phyloP scores from a whole-genome alignment of 768 basidiomycete species.

The Cystofilobasidium macerans region DNA sequence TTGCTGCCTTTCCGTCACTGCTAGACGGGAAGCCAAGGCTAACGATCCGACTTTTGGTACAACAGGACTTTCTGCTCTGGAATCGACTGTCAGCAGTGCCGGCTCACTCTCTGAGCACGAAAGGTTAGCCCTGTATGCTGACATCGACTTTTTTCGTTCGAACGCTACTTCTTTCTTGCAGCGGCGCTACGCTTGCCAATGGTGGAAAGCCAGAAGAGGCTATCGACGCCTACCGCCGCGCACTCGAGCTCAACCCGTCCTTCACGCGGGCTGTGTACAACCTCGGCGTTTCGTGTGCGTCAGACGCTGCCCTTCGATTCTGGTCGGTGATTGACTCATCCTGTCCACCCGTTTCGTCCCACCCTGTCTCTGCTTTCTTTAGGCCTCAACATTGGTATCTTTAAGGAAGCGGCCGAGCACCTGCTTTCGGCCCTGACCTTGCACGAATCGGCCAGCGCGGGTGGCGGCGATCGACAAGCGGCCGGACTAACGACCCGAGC shows the following conservation, averaged over 20 bases:
- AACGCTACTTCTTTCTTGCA: background rate
- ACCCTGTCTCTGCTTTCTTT: background rate
- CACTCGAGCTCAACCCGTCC: constrained; percentile 77
- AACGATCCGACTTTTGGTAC: background rate
- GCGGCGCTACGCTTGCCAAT: constrained; percentile 84
- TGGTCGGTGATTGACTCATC: too few relatives aligned
- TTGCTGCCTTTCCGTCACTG: background rate
- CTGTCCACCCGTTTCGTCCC: too few relatives aligned
- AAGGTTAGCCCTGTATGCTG: background rate
- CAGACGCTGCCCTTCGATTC: too few relatives aligned
- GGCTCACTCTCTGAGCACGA: too few relatives aligned
- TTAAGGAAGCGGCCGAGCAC: constrained; percentile 93
- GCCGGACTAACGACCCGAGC: constrained; percentile 4
- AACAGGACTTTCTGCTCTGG: constrained; percentile 84
- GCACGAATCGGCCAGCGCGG: constrained; percentile 41
- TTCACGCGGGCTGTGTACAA: constrained; percentile 97
- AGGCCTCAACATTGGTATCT: constrained; percentile 92
- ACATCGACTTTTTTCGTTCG: background rate
- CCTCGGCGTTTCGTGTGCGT: constrained; percentile 90
- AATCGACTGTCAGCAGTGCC: constrained; percentile 77
- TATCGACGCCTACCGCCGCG: constrained; percentile 61
- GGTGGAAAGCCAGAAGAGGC: constrained; percentile 91
- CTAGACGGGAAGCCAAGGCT: background rate
- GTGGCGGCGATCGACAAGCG: constrained; percentile 2
- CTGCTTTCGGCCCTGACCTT: constrained; percentile 72